Evolutionary conservation across 1,139 yeast genomes (phyloP).

Genomic region (Meyerozyma elateridarum): DNA sequence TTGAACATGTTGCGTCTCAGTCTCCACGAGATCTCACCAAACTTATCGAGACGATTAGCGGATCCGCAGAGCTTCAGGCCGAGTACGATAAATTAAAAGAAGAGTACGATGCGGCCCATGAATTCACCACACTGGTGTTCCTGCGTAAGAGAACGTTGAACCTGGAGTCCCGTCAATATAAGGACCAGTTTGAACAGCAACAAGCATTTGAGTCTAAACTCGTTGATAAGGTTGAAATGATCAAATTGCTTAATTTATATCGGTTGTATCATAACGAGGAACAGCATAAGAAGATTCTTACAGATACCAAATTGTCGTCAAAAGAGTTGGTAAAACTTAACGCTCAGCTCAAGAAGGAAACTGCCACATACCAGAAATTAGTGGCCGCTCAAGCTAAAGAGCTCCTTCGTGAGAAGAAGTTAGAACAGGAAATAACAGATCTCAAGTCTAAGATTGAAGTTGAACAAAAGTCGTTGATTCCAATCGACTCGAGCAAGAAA

Average conservation of each 20-base stretch:
- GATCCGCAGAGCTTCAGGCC: constrained; percentile 61
- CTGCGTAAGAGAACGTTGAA: constrained; percentile 69
- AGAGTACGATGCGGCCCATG: constrained; percentile 63
- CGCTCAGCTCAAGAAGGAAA: constrained; percentile 19
- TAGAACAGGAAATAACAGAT: constrained; percentile 33
- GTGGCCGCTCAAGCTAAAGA: constrained; percentile 46
- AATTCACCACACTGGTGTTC: constrained; percentile 59
- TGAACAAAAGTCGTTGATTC: constrained; percentile 47
- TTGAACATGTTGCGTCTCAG: constrained; percentile 89
- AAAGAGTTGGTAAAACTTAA: constrained; percentile 27
- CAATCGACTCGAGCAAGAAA: constrained; percentile 51
- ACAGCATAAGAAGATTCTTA: constrained; percentile 31
- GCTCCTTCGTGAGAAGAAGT: constrained; percentile 38
- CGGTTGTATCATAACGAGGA: constrained; percentile 63
- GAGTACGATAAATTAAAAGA: constrained; percentile 70
- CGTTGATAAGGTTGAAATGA: constrained; percentile 42
- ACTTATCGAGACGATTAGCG: constrained; percentile 78
- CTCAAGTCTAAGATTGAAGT: constrained; percentile 39
- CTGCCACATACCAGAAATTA: constrained; percentile 24
- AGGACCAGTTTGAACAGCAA: constrained; percentile 71
- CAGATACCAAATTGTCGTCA: constrained; percentile 21
- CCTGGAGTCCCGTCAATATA: constrained; percentile 75
- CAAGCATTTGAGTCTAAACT: constrained; percentile 60
- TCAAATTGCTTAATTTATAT: constrained; percentile 54
- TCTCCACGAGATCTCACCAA: constrained; percentile 70